These are phyloP conservation scores for Monosporascus sp. DNA, from an alignment of 2,329 filamentous ascomycete species.

Conservation along the genomic window DNA sequence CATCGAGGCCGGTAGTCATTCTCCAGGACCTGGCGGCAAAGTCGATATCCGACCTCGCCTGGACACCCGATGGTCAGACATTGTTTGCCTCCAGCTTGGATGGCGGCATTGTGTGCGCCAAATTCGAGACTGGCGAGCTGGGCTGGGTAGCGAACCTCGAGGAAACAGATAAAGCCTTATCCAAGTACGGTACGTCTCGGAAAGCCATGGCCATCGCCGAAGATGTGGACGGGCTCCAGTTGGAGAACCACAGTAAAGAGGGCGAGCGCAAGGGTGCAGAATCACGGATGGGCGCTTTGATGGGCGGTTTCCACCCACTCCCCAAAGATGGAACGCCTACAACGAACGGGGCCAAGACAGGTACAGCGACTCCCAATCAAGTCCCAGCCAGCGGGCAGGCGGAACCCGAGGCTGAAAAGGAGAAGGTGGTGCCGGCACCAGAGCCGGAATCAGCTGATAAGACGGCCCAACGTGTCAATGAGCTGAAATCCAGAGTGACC, in stretches of 20 bases:
- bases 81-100: constrained; percentile 85
- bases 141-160: constrained; percentile 81
- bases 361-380: constrained; percentile 30
- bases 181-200: constrained; percentile 84
- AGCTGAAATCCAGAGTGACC: constrained; percentile 84
- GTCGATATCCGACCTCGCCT: constrained; percentile 88
- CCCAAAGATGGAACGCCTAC: constrained; percentile 42
- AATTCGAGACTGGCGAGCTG: constrained; percentile 81
- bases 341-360: constrained; percentile 47
- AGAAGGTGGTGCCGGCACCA: constrained; percentile 26
- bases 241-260: constrained; percentile 89
- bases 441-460: constrained; percentile 48
- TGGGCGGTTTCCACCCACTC: constrained; percentile 70
- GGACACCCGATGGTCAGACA: constrained; percentile 86
- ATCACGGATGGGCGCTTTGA: constrained; percentile 95
- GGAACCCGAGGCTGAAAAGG: constrained; percentile 20
- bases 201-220: constrained; percentile 89
- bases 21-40: constrained; percentile 84
- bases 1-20: constrained; percentile 83
- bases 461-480: constrained; percentile 46
- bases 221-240: constrained; percentile 77
- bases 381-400: constrained; percentile 29
- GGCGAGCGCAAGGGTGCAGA: constrained; percentile 86
- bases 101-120: constrained; percentile 74
- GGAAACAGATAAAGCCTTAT: constrained; percentile 88